Evolutionary conservation across 2,329 filamentous ascomycete genomes (phyloP), one percentile per base, ranked within the genome.

Genomic region (Coniella vitis): DNA sequence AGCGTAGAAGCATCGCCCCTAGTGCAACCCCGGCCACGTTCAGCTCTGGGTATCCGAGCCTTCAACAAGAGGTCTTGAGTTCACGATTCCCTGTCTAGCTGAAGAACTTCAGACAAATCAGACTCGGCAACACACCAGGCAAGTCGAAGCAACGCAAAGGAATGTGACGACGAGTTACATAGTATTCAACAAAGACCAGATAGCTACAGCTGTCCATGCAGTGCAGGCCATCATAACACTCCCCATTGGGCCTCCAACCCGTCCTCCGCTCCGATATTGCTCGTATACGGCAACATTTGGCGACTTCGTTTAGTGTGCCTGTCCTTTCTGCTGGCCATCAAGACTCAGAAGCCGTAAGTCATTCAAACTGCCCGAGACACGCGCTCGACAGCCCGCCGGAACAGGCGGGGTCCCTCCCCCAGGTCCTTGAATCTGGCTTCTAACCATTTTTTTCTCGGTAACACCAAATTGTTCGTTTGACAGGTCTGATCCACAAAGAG

Each of bases 1-100:
- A n/a, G n/a, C n/a, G 14, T 43, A 50, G 38, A 43, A 46, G 38
- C 42, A 47, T 47, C 47, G 50, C 47, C 47, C n/a, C 51, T 39
- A 36, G 43, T 53, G 51, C 44, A 47, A 53, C 51, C 25, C 29
- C 10, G 37, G 43, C 31, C 39, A 50, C 38, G 14, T 34, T 41
- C 45, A 31, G 47, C 31, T 17, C 43, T 21, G 17, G 12, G 34
- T 39, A 50, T 38, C 50, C 49, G 42, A 43, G 47, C 46, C 47
- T 19, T 3, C 21, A 16, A 31, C n/a, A n/a, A n/a, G n/a, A n/a
- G n/a, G n/a, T n/a, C n/a, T n/a, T n/a, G n/a, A n/a, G n/a, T n/a
- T n/a, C n/a, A n/a, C n/a, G n/a, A n/a, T n/a, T n/a, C n/a, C n/a
- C n/a, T n/a, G n/a, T 29, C 25, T 29, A 10, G 25, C 25, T 29